Percentiles rank a stretch among this genome's conserved stretches.
Evolutionary conservation across 2,329 filamentous ascomycete species (phyloP).

Genomic region (Byssochlamys sp.): DNA sequence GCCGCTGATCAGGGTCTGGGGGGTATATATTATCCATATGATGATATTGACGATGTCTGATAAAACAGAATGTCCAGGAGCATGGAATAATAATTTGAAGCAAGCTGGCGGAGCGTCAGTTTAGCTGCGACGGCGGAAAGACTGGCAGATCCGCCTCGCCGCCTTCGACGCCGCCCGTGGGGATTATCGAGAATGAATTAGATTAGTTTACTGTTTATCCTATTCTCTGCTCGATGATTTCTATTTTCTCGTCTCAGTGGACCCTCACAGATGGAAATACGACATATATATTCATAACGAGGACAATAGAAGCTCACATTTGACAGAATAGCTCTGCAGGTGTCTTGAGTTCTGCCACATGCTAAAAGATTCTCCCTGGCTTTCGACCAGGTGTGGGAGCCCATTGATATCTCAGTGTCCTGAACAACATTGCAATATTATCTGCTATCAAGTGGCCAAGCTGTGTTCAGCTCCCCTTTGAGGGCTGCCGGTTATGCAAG

Average conservation of each 20-base stretch:
- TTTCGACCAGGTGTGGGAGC: too few species aligned
- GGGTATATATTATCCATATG: slow-evolving; percentile 19
- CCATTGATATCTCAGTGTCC: too few species aligned
- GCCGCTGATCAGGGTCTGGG: slow-evolving; percentile 14
- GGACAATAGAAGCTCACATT: too few species aligned
- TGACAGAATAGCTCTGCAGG: too few species aligned
- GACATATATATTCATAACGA: too few species aligned
- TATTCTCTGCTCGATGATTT: not conserved
- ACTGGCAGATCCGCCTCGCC: not conserved
- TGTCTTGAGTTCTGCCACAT: too few species aligned
- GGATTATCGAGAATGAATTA: not conserved
- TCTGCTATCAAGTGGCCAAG: too few species aligned
- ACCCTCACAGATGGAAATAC: too few species aligned
- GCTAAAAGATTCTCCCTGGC: too few species aligned
- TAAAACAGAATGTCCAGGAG: not conserved
- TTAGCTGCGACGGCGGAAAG: not conserved
- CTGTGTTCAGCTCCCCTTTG: too few species aligned
- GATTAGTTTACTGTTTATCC: not conserved
- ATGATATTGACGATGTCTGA: slow-evolving; percentile 9
- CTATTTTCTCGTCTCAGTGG: not conserved
- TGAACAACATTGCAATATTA: too few species aligned
- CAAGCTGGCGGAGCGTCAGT: not conserved
- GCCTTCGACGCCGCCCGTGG: not conserved
- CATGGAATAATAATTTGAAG: not conserved
- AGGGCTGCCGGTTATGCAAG: too few species aligned